Base-by-base conservation (phyloP, 345 rosid genomes). In the Populus davidiana region DNA sequence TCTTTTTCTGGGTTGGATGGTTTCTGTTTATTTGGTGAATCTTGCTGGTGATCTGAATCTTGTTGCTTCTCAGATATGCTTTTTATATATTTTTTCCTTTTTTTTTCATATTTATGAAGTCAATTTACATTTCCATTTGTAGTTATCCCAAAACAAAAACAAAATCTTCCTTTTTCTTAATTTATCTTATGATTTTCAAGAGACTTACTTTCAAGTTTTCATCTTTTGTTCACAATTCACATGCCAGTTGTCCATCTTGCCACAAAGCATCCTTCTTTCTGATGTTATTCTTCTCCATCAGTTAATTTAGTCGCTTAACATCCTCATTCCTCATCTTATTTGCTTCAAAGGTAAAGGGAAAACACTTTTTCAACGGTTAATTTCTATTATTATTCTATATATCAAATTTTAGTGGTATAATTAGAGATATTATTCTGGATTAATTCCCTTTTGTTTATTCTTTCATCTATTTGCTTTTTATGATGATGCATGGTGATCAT, bases 21-120 rank as follows among this genome's bases (percentile, higher is more conserved):
- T n/a, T 38, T 23, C 72, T 12, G 6, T n/a, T 4, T 41, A 9
- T 31, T 44, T 70, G 47, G 18, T 70, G 63, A 8, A 20, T 61
- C 33, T 70, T 77, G 49, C 44, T 49, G 59, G 29, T 29, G 77
- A 78, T 72, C 68, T 66, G 35, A 67, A 52, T 33, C 38, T 43
- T 61, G 41, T 56, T 31, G 77, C 41, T 64, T 43, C n/a, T 44
- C 17, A 73, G 62, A 66, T 29, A 4, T 49, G 23, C 12, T 49
- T 38, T 67, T 54, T 66, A 9, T 44, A 8, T 12, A 14, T 66
- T 56, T 27, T 41, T 29, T 2, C 35, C 43, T 50, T 50, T 71
- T 43, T 78, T 33, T 52, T 72, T 13, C 41, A 25, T 38, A 25
- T 66, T 21, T 38, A 18, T 52, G 35, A 20, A 6, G 13, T 62